Conservation (phyloP, 371 early-diverging fungal species). For the Rhizopus arrhizus region DNA sequence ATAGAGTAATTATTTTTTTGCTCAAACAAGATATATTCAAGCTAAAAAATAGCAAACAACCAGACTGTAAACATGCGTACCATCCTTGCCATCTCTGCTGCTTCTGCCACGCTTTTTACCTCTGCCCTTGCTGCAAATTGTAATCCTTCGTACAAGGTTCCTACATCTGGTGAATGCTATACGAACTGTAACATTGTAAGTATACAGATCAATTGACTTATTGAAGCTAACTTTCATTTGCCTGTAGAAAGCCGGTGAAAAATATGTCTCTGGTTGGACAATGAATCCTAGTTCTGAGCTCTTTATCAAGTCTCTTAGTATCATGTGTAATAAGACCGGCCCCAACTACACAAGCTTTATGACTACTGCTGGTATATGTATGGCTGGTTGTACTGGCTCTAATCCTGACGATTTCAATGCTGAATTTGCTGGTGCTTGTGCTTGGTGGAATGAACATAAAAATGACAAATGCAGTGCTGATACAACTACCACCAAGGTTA, state of each 20-base stretch:
- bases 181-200: conserved; percentile 31
- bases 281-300: conserved; percentile 36
- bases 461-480: conserved; percentile 18
- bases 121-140: conserved; percentile 26
- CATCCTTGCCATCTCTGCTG: conserved; percentile 18
- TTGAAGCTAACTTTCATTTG: not conserved
- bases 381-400: conserved; percentile 29
- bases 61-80: conserved; percentile 17
- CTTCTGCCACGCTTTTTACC: conserved; percentile 16
- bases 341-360: conserved; percentile 36
- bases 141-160: conserved; percentile 31
- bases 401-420: conserved; percentile 26
- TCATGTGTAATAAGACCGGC: conserved; percentile 32
- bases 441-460: conserved; percentile 29
- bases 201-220: not conserved
- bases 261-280: conserved; percentile 25
- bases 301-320: conserved; percentile 35
- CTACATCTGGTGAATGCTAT: conserved; percentile 22
- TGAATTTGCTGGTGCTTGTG: conserved; percentile 30
- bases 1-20: too few species aligned
- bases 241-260: conserved; percentile 21
- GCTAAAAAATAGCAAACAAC: too few species aligned
- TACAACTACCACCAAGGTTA: conserved; percentile 7
- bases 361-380: conserved; percentile 46
- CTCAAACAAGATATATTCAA: too few species aligned